Base-by-base conservation (phyloP, 2,329 filamentous ascomycete genomes). In the Massarina eburnea region DNA sequence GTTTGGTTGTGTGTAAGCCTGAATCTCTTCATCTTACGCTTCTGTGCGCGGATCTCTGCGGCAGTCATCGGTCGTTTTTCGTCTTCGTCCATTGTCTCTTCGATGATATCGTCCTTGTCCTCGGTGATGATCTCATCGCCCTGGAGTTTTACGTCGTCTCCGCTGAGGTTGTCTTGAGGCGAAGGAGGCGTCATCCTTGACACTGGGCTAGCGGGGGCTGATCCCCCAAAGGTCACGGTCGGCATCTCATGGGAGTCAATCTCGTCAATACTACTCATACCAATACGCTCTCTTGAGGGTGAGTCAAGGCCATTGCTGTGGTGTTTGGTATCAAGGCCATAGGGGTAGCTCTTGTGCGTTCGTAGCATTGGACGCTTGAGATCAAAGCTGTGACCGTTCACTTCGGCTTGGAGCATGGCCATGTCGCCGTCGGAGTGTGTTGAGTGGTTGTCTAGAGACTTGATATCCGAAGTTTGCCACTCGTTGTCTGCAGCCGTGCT, bases 1-100 rank as follows among this genome's bases (percentile, higher is more conserved):
- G 92, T 96, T 77, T 97, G 92, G 61, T 94, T 92, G 70, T 96
- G 91, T 1, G 91, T 96, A 54, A 97, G 83, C 56, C 91, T 82
- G 66, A 92, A 92, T 46, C 89, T 79, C 76, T 92, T 92, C 88
- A 79, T 80, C 65, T 76, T 78, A 40, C 76, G 71, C 61, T 78
- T 78, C 43, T 75, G 73, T 8, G 74, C 73, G 26, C 75, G 67
- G 18, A 76, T 63, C 51, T 77, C 75, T 19, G 73, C 74, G 18
- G 75, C 74, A 8, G 75, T 74, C 64, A 76, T 71, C 3, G 65
- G 62, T n/a, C 57, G 61, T 37, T 62, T 67, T 2, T 66, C 61
- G 14, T 68, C 64, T 20, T 66, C 61, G 35, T 70, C 65, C 36
- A 38, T 43, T 6, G 57, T 45, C 14, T 59, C 61, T 14, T 68